phyloP scores from a whole-genome alignment of 306 rosid species.

The Prunus campanulata region DNA sequence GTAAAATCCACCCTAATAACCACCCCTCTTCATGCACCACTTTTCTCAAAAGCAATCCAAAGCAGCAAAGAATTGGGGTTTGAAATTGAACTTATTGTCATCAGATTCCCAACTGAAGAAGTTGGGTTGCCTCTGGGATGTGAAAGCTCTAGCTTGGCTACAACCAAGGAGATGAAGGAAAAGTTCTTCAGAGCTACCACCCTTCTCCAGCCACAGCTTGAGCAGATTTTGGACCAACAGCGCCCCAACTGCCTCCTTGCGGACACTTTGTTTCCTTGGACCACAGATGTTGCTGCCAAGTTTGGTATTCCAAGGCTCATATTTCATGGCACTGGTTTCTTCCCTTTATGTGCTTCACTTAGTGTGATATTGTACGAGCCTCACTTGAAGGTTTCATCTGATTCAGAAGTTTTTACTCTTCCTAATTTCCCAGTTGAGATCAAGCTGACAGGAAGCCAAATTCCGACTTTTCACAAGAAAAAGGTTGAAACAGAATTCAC shows the following conservation, averaged over 20 bases:
- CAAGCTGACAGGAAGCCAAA: slow-evolving; percentile 21
- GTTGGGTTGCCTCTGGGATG: slow-evolving; percentile 35
- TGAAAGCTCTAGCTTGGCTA: slow-evolving; percentile 20
- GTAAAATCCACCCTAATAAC: slow-evolving; percentile 19
- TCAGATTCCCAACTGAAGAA: background rate
- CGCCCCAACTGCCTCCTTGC: slow-evolving; percentile 17
- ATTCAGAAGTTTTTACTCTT: slow-evolving; percentile 34
- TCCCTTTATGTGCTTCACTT: slow-evolving; percentile 12
- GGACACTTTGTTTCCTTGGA: slow-evolving; percentile 18
- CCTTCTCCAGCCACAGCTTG: background rate
- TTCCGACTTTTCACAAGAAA: background rate
- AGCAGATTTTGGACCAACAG: background rate
- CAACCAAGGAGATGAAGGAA: background rate
- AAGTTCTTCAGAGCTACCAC: background rate
- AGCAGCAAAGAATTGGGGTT: background rate
- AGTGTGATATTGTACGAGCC: slow-evolving; percentile 20
- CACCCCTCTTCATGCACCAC: slow-evolving; percentile 8
- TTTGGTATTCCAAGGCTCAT: slow-evolving; percentile 23
- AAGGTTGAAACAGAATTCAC: background rate
- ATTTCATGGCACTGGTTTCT: slow-evolving; percentile 25
- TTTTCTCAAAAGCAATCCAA: background rate
- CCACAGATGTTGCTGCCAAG: slow-evolving; percentile 19
- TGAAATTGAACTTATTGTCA: background rate
- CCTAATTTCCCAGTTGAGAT: slow-evolving; percentile 43
- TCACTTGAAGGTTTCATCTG: slow-evolving; percentile 32